Conservation (phyloP, 805 yeast species). For the Metschnikowia gelsemii region DNA sequence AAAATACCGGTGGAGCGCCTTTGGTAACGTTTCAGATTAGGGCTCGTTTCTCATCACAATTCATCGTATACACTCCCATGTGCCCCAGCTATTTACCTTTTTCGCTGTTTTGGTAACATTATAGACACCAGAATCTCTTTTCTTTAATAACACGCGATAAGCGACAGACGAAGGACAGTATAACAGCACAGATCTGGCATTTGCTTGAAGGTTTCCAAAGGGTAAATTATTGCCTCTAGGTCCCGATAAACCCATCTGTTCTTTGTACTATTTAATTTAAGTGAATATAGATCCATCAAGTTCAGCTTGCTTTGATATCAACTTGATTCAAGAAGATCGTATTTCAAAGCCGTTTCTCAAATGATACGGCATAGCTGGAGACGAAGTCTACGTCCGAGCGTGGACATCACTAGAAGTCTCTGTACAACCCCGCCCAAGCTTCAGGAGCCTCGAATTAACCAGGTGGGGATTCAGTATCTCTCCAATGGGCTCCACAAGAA, state of each 20-base stretch:
- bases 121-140: not conserved
- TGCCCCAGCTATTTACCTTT: slow-evolving; percentile 11
- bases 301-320: too few species aligned
- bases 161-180: too few species aligned
- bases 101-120: slow-evolving; percentile 6
- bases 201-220: too few species aligned
- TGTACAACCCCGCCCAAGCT: slow-evolving; percentile 3
- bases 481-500: slow-evolving; percentile 58
- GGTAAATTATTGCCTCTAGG: too few species aligned
- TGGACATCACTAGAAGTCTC: not conserved
- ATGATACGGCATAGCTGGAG: slow-evolving; percentile 9
- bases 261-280: too few species aligned
- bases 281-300: too few species aligned
- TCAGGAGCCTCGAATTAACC: slow-evolving; percentile 58
- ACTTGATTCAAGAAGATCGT: not conserved
- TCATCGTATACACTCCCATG: not conserved
- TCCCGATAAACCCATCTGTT: too few species aligned
- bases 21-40: not conserved
- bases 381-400: not conserved
- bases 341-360: not conserved
- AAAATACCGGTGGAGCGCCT: too few species aligned
- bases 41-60: not conserved
- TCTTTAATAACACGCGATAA: too few species aligned
- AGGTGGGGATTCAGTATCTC: slow-evolving; percentile 78
- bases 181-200: too few species aligned